Conservation (phyloP, 139 green algal genomes). For the Chlamydomonas sp. region DNA sequence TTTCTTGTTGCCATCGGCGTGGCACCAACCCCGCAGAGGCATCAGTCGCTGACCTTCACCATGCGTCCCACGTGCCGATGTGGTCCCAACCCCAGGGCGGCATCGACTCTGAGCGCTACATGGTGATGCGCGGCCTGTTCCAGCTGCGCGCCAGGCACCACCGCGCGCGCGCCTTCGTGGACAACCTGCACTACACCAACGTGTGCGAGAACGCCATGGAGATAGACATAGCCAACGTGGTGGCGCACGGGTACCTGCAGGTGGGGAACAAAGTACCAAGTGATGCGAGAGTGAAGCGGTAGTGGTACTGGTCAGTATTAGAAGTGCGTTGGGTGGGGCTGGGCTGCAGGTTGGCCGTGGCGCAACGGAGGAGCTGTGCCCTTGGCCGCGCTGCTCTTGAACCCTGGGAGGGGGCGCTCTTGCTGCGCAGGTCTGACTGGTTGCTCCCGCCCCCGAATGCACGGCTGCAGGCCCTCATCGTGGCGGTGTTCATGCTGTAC, state of each 20-base stretch:
- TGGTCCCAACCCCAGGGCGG: background rate
- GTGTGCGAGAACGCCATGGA: constrained; percentile 33
- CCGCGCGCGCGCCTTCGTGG: background rate
- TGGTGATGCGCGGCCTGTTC: constrained; percentile 29
- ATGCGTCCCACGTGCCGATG: too few species aligned
- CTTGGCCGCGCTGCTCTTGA: too few species aligned
- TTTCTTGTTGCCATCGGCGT: too few species aligned
- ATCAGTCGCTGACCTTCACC: too few species aligned
- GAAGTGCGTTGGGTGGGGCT: background rate
- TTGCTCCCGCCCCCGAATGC: too few species aligned
- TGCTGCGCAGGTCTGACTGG: too few species aligned
- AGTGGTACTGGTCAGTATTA: too few species aligned
- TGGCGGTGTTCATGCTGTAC: constrained; percentile 27
- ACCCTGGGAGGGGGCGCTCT: too few species aligned
- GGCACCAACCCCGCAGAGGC: too few species aligned
- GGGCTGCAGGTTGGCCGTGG: too few species aligned
- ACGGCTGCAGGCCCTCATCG: constrained; percentile 13
- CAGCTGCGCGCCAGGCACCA: constrained; percentile 21
- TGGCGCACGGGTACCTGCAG: constrained; percentile 32
- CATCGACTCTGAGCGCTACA: constrained; percentile 14
- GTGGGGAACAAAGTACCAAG: background rate
- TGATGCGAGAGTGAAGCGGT: too few species aligned
- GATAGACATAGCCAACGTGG: constrained; percentile 29
- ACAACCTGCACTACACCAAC: constrained; percentile 27
- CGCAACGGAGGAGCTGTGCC: too few species aligned